A percentile compares a stretch with the other conserved stretches of the same genome.
These are phyloP conservation scores for Phialophora verrucosa DNA, from an alignment of 2,329 filamentous ascomycete genomes.

Conservation along the genomic window DNA sequence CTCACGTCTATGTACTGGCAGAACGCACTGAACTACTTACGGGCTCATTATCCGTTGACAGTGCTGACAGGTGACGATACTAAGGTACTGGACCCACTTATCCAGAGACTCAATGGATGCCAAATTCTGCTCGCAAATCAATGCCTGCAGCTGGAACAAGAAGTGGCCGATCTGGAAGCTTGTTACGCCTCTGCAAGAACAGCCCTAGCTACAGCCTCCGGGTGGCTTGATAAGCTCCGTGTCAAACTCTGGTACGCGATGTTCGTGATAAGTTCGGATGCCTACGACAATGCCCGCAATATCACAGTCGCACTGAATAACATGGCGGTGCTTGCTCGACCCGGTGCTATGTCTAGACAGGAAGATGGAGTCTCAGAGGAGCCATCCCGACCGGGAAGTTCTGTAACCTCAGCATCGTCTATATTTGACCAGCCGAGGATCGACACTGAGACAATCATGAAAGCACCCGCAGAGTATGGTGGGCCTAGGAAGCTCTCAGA, in stretches of 20 bases:
- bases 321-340: slow-evolving; percentile 69
- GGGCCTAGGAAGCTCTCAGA: slow-evolving; percentile 96
- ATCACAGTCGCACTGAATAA: slow-evolving; percentile 87
- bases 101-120: slow-evolving; percentile 71
- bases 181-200: slow-evolving; percentile 23
- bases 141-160: slow-evolving; percentile 31
- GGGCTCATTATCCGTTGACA: slow-evolving; percentile 63
- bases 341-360: slow-evolving; percentile 38
- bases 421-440: slow-evolving; percentile 81
- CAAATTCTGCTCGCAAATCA: slow-evolving; percentile 58
- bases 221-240: slow-evolving; percentile 73
- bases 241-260: slow-evolving; percentile 99
- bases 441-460: slow-evolving; percentile 85
- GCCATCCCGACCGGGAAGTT: slow-evolving; percentile 46
- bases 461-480: slow-evolving; percentile 80
- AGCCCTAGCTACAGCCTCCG: slow-evolving; percentile 65
- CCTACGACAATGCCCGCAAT: slow-evolving; percentile 84
- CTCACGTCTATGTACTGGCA: slow-evolving; percentile 62
- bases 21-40: slow-evolving; percentile 77
- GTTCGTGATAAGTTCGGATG: slow-evolving; percentile 86
- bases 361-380: slow-evolving; percentile 34
- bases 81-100: slow-evolving; percentile 75
- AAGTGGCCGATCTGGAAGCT: slow-evolving; percentile 27
- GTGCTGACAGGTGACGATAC: slow-evolving; percentile 65
- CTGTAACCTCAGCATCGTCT: slow-evolving; percentile 57